Conservation (phyloP, 805 yeast genomes). For the Barnettozyma sucrosica region DNA sequence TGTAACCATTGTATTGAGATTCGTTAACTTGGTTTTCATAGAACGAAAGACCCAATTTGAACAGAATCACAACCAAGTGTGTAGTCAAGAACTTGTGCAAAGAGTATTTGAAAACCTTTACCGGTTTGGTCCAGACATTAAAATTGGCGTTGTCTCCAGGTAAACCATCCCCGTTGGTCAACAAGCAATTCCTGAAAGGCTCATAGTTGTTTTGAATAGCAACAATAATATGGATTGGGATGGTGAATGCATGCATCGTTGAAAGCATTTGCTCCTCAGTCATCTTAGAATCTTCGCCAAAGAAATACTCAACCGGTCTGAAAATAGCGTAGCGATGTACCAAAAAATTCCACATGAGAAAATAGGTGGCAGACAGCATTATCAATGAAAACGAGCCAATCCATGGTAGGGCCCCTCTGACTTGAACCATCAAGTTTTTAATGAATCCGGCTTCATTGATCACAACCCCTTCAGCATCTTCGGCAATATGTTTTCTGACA, state of each 20-base stretch:
- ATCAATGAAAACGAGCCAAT: background rate
- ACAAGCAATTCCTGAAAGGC: background rate
- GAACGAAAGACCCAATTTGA: constrained; percentile 13
- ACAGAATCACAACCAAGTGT: constrained; percentile 11
- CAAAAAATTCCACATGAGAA: constrained; percentile 1
- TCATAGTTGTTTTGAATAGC: constrained; percentile 3
- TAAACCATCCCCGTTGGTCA: background rate
- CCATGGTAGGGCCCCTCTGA: background rate
- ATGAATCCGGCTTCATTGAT: background rate
- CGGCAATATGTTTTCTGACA: constrained; percentile 18
- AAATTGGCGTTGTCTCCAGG: background rate
- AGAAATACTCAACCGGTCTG: constrained; percentile 7
- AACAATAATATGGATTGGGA: constrained; percentile 5
- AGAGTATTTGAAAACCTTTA: background rate
- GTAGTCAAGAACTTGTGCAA: constrained; percentile 4
- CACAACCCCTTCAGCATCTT: constrained; percentile 12
- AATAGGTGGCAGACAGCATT: background rate
- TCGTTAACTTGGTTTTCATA: constrained; percentile 18
- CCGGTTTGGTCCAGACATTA: background rate
- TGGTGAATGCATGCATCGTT: background rate
- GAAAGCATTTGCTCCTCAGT: background rate
- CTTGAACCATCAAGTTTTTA: background rate
- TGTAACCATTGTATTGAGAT: constrained; percentile 15
- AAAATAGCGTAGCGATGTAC: constrained; percentile 6
- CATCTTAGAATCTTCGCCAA: background rate